Base-by-base conservation (phyloP, 495 filamentous ascomycete genomes). In the Staphylotrichum tortipilum region DNA sequence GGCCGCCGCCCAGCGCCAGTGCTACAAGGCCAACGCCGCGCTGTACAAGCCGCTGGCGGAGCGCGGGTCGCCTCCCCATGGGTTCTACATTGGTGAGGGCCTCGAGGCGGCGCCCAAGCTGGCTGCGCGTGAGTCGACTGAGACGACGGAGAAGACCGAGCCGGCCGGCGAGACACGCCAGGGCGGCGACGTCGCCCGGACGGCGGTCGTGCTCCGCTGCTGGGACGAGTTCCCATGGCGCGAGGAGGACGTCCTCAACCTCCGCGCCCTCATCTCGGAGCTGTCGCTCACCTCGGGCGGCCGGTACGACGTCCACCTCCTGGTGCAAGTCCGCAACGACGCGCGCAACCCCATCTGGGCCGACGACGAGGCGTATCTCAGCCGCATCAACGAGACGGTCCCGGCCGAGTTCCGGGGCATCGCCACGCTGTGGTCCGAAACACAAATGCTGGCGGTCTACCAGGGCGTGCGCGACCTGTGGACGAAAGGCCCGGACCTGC, bases 331-430 rank as follows among this genome's bases (percentile, higher is more conserved):
- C 37, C 67, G 69, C 39, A 87, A 88, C 53, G 81, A 90, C 54
- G 67, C 72, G 26, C 68, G 67, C 37, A 63, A 79, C 36, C 77
- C 80, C 11, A 81, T 91, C 50, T 84, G 80, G 72, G 75, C 80
- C 9, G 76, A 84, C 57, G 64, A 71, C 33, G 69, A 76, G 10
- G 67, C 72, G 1, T 85, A 89, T 54, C 62, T 70, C 50, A 45
- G 57, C 30, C 70, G 68, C 14, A 80, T 98, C 30, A 70, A 78
- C 12, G 78, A 84, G 9, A 76, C 83, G 0, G 75, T 96, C 23
- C 92, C 92, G 0, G 74, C 76, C 31, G 92, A 98, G 56, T 97
- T 98, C 69, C 80, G 75, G 17, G 90, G 88, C 7, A 84, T 98
- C 66, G 84, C 83, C 15, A 88, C 85, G 0, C 78, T 98, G 3